phyloP scores from a whole-genome alignment of 2,329 filamentous ascomycete species.

The Akanthomyces lecanii region DNA sequence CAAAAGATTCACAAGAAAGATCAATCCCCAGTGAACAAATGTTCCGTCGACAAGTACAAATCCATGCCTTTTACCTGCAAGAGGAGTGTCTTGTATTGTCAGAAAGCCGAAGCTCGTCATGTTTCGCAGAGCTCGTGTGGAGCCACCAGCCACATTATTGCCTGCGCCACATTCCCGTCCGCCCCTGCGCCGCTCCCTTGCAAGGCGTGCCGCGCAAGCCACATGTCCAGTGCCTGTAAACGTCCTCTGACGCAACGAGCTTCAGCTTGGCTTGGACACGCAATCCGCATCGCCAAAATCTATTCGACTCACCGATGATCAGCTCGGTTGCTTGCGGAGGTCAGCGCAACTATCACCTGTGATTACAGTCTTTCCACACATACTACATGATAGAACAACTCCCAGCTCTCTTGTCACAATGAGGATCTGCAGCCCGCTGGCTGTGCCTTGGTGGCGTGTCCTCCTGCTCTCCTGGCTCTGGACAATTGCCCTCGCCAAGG shows the following conservation, averaged over 20 bases:
- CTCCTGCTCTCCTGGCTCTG: constrained; percentile 47
- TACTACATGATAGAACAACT: constrained; percentile 38
- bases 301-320: not conserved
- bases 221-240: not conserved
- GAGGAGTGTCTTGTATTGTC: not conserved
- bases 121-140: constrained; percentile 6
- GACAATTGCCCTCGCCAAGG: constrained; percentile 48
- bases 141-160: constrained; percentile 3
- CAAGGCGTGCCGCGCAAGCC: constrained; percentile 9
- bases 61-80: too few relatives aligned
- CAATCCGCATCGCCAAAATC: constrained; percentile 9
- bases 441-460: constrained; percentile 44
- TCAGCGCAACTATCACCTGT: not conserved
- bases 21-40: too few relatives aligned
- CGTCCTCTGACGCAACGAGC: constrained; percentile 18
- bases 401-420: constrained; percentile 42
- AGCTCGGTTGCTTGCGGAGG: not conserved
- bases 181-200: not conserved
- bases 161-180: not conserved
- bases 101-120: not conserved
- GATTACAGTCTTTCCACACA: not conserved
- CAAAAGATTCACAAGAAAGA: too few relatives aligned
- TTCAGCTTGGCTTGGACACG: constrained; percentile 15
- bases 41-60: too few relatives aligned
- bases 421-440: constrained; percentile 46